Evolutionary conservation across 306 rosid genomes (phyloP).

Genomic region (Ceratonia siliqua): DNA sequence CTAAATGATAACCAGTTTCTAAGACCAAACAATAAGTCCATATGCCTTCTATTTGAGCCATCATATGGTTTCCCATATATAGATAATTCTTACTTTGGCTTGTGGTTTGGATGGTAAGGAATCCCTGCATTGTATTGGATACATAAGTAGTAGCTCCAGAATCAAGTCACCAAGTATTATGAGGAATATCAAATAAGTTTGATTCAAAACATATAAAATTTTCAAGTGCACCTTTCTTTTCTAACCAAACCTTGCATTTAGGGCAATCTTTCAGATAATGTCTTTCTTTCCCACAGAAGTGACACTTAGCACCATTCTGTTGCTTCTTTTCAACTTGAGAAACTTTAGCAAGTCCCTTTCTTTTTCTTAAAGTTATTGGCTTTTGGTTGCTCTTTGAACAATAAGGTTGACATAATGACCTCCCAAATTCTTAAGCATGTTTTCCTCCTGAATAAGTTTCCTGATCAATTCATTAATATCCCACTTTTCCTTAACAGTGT

Average conservation of each 20-base stretch:
- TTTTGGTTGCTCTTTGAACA: too few species aligned
- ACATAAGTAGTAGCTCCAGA: not conserved
- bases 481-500: not conserved
- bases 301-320: not conserved
- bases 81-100: not conserved
- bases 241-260: not conserved
- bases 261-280: not conserved
- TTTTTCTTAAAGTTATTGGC: too few species aligned
- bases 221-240: conserved; percentile 1
- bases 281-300: not conserved
- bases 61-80: not conserved
- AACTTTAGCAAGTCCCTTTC: too few species aligned
- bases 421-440: not conserved
- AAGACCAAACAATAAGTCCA: not conserved
- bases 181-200: not conserved
- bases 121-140: not conserved
- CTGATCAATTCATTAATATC: not conserved
- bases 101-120: conserved; percentile 8
- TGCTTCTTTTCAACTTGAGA: not conserved
- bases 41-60: not conserved
- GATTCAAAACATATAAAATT: not conserved
- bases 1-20: not conserved
- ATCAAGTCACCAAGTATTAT: not conserved
- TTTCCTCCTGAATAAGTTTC: not conserved
- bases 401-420: not conserved